Evolutionary conservation across 257 asterid species (phyloP).

Genomic region (Nicotiana knightiana): DNA sequence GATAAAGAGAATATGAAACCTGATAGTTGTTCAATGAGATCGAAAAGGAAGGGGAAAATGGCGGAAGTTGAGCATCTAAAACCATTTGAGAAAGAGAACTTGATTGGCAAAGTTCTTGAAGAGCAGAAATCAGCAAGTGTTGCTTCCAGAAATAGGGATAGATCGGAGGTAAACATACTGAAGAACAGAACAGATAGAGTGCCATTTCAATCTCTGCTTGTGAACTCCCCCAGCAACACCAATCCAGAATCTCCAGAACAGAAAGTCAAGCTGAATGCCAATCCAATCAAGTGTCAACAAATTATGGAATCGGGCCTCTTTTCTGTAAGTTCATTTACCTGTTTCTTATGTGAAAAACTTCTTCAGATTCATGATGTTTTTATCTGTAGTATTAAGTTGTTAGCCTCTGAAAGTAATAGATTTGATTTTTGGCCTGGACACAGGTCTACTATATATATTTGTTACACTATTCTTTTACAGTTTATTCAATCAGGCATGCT

Average conservation of each 20-base stretch:
- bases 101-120: conserved; percentile 22
- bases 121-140: conserved; percentile 22
- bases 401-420: neutral
- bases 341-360: neutral
- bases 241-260: conserved; percentile 27
- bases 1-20: conserved; percentile 66
- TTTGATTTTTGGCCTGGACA: neutral
- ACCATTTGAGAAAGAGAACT: conserved; percentile 14
- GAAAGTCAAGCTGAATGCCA: conserved; percentile 9
- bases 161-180: neutral
- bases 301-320: conserved; percentile 15
- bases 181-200: conserved; percentile 37
- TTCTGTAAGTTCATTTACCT: conserved; percentile 12
- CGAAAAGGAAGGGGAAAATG: conserved; percentile 22
- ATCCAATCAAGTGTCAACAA: conserved; percentile 6
- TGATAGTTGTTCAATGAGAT: conserved; percentile 24
- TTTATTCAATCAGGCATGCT: neutral
- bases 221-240: conserved; percentile 21
- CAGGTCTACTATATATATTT: neutral
- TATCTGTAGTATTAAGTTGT: neutral
- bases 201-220: conserved; percentile 45
- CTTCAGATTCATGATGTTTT: neutral
- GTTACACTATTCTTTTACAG: neutral
- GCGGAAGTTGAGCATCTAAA: conserved; percentile 3
- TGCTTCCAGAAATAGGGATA: conserved; percentile 16